Evolutionary conservation across 768 basidiomycete genomes (phyloP), one percentile per base, ranked within the genome.

Genomic region (Lactarius pseudohatsudake): DNA sequence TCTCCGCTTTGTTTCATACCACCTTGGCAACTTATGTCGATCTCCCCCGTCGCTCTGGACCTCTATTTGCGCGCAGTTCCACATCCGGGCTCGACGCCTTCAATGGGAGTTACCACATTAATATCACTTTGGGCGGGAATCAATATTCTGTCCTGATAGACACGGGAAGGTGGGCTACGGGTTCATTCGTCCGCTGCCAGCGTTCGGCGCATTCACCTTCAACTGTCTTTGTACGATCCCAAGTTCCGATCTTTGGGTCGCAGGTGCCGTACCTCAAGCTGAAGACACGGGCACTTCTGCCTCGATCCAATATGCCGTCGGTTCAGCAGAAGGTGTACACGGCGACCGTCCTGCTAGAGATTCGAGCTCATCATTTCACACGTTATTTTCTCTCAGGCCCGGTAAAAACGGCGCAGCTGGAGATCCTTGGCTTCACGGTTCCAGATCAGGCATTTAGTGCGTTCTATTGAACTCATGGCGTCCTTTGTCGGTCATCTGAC

Each of bases 181-280:
- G 40, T 38, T 32, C 26, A 13, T 43, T 43, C 56, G 1, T 47
- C 20, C 16, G 22, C 32, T 11, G 8, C 11, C 45, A 34, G 54
- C 11, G 54, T 36, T 47, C 53, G 11, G 28, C 2, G 2, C 38
- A 26, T 56, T 32, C 32, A 56, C 30, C 16, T n/a, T n/a, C n/a
- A 20, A 13, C 55, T 56, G 1, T n/a, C 55, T 56, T 18, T 30
- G 13, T n/a, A 22, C 22, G 3, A 32, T 64, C 32, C 26, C 10
- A 58, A 90, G 88, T 65, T 86, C 88, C 16, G 88, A 90, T 72
- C 75, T 89, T 13, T 88, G 85, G 82, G 81, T 89, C 4, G 79
- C 83, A 5, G 79, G 81, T 50, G 62, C 67, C 54, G 81, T 86
- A 7, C 75, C 77, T 4, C 73, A 71, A 30, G 80, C 79, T 32